A percentile compares a stretch with the other conserved stretches of the same genome.
phyloP scores from a whole-genome alignment of 2,329 filamentous ascomycete genomes.

The Neopestalotiopsis rosae region DNA sequence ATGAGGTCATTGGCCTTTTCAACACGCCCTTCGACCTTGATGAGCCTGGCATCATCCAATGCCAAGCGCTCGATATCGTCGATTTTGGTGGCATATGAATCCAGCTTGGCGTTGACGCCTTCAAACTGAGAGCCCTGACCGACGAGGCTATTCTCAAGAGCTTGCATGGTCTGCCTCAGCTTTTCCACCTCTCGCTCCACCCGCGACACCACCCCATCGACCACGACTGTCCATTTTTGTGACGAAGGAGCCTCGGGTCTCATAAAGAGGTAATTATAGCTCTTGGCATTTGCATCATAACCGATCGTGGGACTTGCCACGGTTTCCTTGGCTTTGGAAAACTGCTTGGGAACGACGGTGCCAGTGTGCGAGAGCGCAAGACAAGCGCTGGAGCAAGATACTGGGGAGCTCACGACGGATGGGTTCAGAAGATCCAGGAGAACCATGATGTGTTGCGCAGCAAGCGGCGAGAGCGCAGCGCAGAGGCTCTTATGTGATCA shows the following conservation, averaged over 20 bases:
- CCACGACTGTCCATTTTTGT: not conserved
- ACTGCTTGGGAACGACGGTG: not conserved
- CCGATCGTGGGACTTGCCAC: not conserved
- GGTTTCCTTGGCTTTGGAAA: not conserved
- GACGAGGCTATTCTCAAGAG: constrained; percentile 84
- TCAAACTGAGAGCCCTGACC: constrained; percentile 51
- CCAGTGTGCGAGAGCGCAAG: constrained; percentile 8
- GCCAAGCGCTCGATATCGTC: not conserved
- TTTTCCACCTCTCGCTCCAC: constrained; percentile 78
- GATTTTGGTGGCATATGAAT: not conserved
- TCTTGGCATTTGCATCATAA: constrained; percentile 5
- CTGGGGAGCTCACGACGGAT: not conserved
- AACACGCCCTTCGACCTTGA: not conserved
- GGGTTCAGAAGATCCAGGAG: constrained; percentile 6
- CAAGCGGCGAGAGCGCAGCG: not conserved
- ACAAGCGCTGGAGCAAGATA: not conserved
- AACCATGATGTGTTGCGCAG: constrained; percentile 3
- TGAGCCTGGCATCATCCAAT: not conserved
- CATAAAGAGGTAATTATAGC: constrained; percentile 4
- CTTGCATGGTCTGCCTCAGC: constrained; percentile 87
- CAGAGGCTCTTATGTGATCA: not conserved
- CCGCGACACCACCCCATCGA: not conserved
- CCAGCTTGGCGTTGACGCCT: not conserved
- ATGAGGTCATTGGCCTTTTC: not conserved
- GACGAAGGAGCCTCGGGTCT: not conserved